Conservation (phyloP, 345 rosid genomes). For the Gossypium arboreum region DNA sequence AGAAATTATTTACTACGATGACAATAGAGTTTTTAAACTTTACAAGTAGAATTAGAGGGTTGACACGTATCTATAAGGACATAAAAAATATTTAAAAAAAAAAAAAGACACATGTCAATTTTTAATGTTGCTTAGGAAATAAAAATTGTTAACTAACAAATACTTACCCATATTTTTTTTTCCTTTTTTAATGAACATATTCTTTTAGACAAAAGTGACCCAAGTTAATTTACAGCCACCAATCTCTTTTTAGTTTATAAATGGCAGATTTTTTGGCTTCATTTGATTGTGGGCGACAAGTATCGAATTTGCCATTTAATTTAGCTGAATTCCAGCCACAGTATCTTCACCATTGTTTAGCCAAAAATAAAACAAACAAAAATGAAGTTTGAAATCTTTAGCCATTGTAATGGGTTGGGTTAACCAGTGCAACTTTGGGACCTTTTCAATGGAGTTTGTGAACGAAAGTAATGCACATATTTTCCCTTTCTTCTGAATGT, state of each 20-base stretch:
- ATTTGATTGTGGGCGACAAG: slow-evolving; percentile 1
- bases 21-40: too few relatives aligned
- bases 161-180: too few relatives aligned
- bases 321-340: background rate
- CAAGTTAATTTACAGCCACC: background rate
- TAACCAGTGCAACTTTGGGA: background rate
- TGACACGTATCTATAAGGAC: rapidly evolving
- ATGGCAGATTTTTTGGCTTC: background rate
- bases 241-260: too few relatives aligned
- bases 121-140: too few relatives aligned
- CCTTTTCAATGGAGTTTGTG: background rate
- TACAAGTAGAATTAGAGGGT: too few relatives aligned
- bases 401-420: background rate
- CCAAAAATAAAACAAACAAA: background rate
- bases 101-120: too few relatives aligned
- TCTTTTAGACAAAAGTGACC: background rate
- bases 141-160: too few relatives aligned
- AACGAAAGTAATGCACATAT: too few relatives aligned
- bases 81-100: too few relatives aligned
- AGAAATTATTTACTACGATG: too few relatives aligned
- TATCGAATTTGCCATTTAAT: background rate
- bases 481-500: background rate
- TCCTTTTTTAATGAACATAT: background rate
- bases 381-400: background rate
- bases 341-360: too few relatives aligned